These are phyloP conservation scores for Parastagonospora avenae DNA, from an alignment of 2,329 filamentous ascomycete species.

Conservation along the genomic window DNA sequence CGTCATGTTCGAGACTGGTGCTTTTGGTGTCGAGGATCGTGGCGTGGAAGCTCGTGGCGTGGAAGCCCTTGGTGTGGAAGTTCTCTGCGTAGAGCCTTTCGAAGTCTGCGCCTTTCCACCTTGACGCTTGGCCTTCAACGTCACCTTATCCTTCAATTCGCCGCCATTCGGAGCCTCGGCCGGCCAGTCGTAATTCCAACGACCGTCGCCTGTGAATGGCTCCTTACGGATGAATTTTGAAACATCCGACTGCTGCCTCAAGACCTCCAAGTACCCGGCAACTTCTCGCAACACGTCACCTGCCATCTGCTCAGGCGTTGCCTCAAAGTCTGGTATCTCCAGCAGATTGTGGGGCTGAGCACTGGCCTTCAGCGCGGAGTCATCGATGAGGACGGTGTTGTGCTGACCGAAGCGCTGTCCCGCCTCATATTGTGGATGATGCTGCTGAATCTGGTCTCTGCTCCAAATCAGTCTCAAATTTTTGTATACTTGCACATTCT, in stretches of 20 bases:
- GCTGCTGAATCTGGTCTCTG: slow-evolving; percentile 49
- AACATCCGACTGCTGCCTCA: slow-evolving; percentile 62
- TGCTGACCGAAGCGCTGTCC: slow-evolving; percentile 70
- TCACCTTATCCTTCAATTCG: slow-evolving; percentile 15
- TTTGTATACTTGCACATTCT: slow-evolving; percentile 88
- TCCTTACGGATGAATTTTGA: slow-evolving; percentile 62
- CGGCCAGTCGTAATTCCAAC: slow-evolving; percentile 37
- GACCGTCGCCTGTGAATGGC: slow-evolving; percentile 34
- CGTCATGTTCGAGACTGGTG: neutral
- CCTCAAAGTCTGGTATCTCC: slow-evolving; percentile 76
- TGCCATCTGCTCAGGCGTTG: slow-evolving; percentile 48
- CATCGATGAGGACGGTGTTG: slow-evolving; percentile 90
- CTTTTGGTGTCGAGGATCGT: neutral
- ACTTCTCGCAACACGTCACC: slow-evolving; percentile 57
- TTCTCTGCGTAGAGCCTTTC: too few relatives aligned
- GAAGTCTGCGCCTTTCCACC: too few relatives aligned
- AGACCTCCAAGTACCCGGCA: slow-evolving; percentile 57
- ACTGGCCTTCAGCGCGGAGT: slow-evolving; percentile 77
- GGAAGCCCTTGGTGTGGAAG: neutral
- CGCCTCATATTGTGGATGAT: slow-evolving; percentile 48
- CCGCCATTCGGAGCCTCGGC: slow-evolving; percentile 11
- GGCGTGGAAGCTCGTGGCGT: neutral
- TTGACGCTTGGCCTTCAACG: neutral
- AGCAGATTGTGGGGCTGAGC: slow-evolving; percentile 85
- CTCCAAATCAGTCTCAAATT: slow-evolving; percentile 75